Evolutionary conservation across 495 filamentous ascomycete species (phyloP).

Genomic region (Hypoxylon lienhwacheense): DNA sequence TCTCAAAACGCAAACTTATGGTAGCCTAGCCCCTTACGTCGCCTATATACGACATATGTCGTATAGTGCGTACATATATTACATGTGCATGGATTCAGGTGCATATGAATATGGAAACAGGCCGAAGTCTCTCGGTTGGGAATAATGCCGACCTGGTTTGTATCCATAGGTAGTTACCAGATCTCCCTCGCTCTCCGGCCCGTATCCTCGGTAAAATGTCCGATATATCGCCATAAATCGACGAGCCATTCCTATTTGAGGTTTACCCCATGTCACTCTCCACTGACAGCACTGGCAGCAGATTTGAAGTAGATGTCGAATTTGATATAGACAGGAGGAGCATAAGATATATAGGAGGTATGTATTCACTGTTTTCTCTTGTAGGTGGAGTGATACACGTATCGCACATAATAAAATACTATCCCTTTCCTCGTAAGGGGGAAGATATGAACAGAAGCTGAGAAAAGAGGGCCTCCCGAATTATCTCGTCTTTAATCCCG

Average conservation of each 20-base stretch:
- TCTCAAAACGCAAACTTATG: too few species aligned
- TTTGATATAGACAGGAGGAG: too few species aligned
- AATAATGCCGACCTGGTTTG: slow-evolving; percentile 4
- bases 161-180: not conserved
- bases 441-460: too few species aligned
- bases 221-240: slow-evolving; percentile 6
- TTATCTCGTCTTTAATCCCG: too few species aligned
- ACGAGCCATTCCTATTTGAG: not conserved
- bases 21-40: not conserved
- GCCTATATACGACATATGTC: not conserved
- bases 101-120: not conserved
- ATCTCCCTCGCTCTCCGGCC: slow-evolving; percentile 6
- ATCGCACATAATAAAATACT: too few species aligned
- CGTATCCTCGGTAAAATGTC: slow-evolving; percentile 22
- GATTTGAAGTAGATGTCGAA: too few species aligned
- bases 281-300: slow-evolving; percentile 22
- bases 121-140: slow-evolving; percentile 27
- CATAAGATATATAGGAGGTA: too few species aligned
- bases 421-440: too few species aligned
- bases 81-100: not conserved
- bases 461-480: too few species aligned
- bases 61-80: not conserved
- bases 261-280: slow-evolving; percentile 27
- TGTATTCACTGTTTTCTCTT: too few species aligned
- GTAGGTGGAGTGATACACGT: too few species aligned